Percentiles rank a stretch among this genome's conserved stretches.
Conservation (phyloP, 495 filamentous ascomycete species). For the Neurospora cerealis region DNA sequence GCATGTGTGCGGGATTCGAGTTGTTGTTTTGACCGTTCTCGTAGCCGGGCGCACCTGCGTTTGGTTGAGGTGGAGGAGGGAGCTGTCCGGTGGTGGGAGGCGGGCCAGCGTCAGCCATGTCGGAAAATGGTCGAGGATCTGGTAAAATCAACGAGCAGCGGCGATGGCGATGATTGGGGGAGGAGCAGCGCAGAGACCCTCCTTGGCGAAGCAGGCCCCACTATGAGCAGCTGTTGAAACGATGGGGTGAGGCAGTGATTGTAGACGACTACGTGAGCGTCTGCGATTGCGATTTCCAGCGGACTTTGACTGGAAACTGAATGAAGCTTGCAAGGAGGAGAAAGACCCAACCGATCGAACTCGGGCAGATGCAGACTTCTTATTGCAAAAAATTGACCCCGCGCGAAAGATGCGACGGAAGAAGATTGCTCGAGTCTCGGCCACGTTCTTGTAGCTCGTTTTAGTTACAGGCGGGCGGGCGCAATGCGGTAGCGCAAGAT, state of each 20-base stretch:
- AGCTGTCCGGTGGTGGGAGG: conserved; percentile 46
- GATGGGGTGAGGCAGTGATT: neutral
- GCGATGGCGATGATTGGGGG: conserved; percentile 8
- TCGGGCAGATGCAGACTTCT: neutral
- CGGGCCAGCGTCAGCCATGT: conserved; percentile 60
- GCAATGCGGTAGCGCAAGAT: neutral
- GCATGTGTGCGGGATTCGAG: conserved; percentile 75
- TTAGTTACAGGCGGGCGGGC: neutral
- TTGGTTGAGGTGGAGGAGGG: conserved; percentile 54
- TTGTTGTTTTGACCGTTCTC: conserved; percentile 57
- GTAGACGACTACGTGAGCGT: neutral
- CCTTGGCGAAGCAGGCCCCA: conserved; percentile 14
- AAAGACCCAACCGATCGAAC: neutral
- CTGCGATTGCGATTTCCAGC: neutral
- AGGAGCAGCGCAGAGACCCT: conserved; percentile 1
- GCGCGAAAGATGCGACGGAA: neutral
- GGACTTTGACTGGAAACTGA: neutral
- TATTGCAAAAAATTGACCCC: neutral
- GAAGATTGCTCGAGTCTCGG: neutral
- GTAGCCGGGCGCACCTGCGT: conserved; percentile 60
- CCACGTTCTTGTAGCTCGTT: neutral
- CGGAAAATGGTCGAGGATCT: conserved; percentile 13
- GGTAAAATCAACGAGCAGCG: neutral
- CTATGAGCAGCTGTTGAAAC: neutral
- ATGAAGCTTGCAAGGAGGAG: neutral